phyloP scores from a whole-genome alignment of 805 yeast genomes.

The Wickerhamomyces chaumierensis region DNA sequence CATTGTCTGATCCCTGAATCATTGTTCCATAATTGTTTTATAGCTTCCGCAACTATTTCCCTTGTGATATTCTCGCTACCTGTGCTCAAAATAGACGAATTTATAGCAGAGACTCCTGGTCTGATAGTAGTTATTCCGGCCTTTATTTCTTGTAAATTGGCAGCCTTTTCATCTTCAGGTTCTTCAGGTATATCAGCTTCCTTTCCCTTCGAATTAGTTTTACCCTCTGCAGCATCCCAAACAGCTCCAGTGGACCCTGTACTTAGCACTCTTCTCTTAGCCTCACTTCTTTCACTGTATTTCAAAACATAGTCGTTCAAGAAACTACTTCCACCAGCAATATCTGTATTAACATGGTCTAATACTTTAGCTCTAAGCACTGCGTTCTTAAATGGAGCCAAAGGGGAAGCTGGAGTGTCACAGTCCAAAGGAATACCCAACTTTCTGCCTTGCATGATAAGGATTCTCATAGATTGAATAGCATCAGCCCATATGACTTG shows the following conservation, averaged over 20 bases:
- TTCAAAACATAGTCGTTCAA: constrained; percentile 52
- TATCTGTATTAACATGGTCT: constrained; percentile 49
- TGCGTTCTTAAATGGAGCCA: constrained; percentile 35
- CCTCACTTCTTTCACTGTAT: constrained; percentile 44
- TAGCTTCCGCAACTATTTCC: constrained; percentile 59
- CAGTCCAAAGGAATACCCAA: constrained; percentile 55
- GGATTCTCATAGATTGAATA: constrained; percentile 68
- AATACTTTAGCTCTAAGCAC: constrained; percentile 47
- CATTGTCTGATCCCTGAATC: constrained; percentile 59
- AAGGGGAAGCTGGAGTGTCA: constrained; percentile 39
- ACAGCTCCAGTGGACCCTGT: constrained; percentile 37
- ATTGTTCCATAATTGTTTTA: constrained; percentile 52
- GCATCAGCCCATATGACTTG: constrained; percentile 92
- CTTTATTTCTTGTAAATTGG: constrained; percentile 12
- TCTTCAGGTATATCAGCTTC: neutral
- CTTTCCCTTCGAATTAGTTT: too few species aligned
- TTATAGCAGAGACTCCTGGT: constrained; percentile 16
- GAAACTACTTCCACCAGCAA: constrained; percentile 57
- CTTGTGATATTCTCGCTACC: constrained; percentile 20
- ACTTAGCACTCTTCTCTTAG: constrained; percentile 37
- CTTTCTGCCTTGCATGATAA: constrained; percentile 67
- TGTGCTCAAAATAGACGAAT: constrained; percentile 6
- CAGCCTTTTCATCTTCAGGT: too few species aligned
- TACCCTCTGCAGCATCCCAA: constrained; percentile 10
- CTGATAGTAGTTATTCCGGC: constrained; percentile 12